These are phyloP conservation scores for Capsicum pubescens DNA, from an alignment of 257 asterid genomes.

Conservation along the genomic window DNA sequence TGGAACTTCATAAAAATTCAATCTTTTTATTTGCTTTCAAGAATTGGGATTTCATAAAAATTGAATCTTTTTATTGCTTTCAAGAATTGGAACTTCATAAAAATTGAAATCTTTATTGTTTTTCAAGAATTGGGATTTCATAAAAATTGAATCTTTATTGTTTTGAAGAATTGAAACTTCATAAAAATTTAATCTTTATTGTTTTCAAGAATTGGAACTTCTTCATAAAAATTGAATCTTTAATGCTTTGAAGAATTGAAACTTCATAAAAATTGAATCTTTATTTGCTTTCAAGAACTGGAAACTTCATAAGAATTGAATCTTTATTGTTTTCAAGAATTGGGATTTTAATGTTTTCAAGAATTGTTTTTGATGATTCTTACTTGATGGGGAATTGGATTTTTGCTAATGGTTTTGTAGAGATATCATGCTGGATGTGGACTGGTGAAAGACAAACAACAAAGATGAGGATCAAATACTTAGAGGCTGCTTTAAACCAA, in stretches of 20 bases:
- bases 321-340: neutral
- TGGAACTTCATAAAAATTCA: neutral
- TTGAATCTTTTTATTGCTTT: neutral
- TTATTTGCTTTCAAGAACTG: neutral
- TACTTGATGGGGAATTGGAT: slow-evolving; percentile 29
- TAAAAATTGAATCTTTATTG: neutral
- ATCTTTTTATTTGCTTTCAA: neutral
- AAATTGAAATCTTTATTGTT: neutral
- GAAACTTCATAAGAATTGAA: neutral
- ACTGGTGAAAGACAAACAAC: slow-evolving; percentile 92
- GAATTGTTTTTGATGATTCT: neutral
- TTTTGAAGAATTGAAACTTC: neutral
- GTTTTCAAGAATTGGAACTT: neutral
- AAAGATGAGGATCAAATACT: slow-evolving; percentile 81
- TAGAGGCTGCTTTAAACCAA: slow-evolving; percentile 85
- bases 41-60: neutral
- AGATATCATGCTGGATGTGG: slow-evolving; percentile 99
- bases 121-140: neutral
- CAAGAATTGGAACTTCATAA: neutral
- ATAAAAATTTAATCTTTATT: neutral
- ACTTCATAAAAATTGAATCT: neutral
- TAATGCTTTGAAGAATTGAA: neutral
- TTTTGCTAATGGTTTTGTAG: slow-evolving; percentile 47
- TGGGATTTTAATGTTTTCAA: neutral
- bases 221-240: neutral